Percentiles rank a stretch among this genome's conserved stretches.
Conservation (phyloP, 352 stramenopile genomes). For the Halophytophthora polymorphica region DNA sequence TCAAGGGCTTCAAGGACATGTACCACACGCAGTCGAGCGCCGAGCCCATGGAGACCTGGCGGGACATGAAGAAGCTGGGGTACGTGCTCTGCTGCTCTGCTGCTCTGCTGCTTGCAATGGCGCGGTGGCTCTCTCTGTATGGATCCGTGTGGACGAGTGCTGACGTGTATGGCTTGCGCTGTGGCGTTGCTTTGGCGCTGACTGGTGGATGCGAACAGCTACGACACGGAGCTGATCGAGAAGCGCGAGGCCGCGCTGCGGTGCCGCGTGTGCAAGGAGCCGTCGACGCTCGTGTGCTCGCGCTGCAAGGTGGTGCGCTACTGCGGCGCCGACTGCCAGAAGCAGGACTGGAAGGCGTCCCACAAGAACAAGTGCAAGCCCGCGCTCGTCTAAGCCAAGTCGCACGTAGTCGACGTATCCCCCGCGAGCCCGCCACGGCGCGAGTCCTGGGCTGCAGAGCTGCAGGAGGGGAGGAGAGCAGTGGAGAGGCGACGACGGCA, state of each 20-base stretch:
- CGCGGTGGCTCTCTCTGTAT: too few species aligned
- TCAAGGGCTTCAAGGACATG: conserved; percentile 90
- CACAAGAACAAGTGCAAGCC: conserved; percentile 88
- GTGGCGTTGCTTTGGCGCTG: not conserved
- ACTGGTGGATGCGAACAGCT: conserved; percentile 30
- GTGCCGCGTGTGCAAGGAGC: conserved; percentile 80
- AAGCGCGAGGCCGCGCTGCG: conserved; percentile 66
- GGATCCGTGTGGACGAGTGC: conserved; percentile 6
- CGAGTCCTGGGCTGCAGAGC: too few species aligned
- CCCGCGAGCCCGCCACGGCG: too few species aligned
- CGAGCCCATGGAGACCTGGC: conserved; percentile 87
- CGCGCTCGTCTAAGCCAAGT: conserved; percentile 25
- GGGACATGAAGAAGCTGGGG: conserved; percentile 88
- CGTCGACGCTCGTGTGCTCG: conserved; percentile 78
- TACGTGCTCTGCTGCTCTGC: conserved; percentile 28
- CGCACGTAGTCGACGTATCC: too few species aligned
- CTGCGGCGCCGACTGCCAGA: conserved; percentile 85
- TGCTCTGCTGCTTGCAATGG: conserved; percentile 3
- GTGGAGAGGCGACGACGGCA: too few species aligned
- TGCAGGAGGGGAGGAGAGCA: too few species aligned
- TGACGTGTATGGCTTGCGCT: conserved; percentile 4
- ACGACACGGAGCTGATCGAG: conserved; percentile 71
- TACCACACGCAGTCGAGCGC: conserved; percentile 90
- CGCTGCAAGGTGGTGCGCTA: conserved; percentile 87
- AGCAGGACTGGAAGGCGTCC: conserved; percentile 84